Conservation (phyloP, 2,329 filamentous ascomycete genomes). For the Fusarium compactum region DNA sequence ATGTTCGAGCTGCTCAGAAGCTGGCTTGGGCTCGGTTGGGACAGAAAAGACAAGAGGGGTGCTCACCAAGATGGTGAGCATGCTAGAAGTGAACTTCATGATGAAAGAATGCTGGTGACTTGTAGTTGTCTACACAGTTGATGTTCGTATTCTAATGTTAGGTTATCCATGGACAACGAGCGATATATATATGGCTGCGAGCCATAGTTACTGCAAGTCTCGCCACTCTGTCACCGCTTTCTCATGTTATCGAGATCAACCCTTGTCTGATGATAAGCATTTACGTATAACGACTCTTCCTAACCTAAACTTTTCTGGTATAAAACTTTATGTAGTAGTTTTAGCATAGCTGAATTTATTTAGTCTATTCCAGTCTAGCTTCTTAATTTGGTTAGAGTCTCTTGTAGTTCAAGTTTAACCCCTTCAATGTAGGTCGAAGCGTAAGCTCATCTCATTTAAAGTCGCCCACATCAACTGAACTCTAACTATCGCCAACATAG, state of each 20-base stretch:
- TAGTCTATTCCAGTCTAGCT: no score
- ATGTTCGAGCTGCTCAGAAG: not conserved
- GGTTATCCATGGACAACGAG: not conserved
- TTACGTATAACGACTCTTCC: not conserved
- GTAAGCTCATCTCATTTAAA: no score
- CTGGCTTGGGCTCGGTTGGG: not conserved
- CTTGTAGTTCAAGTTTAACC: no score
- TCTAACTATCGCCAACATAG: no score
- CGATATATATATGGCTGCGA: not conserved
- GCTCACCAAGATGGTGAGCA: not conserved
- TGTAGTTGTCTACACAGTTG: no score
- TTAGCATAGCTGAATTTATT: no score
- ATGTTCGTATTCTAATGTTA: not conserved
- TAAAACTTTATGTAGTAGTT: no score
- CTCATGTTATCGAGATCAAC: not conserved
- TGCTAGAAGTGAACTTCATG: slow-evolving; percentile 3
- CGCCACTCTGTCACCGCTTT: not conserved
- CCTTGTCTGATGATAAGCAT: no score
- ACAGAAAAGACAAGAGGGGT: not conserved
- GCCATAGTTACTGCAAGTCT: not conserved
- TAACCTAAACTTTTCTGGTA: not conserved
- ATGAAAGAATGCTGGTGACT: not conserved
- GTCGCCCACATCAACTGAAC: no score
- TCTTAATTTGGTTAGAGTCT: no score
- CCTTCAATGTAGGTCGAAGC: no score